Conservation (phyloP, 108 stramenopile genomes). For the Cyclotella choctawhatcheeana region DNA sequence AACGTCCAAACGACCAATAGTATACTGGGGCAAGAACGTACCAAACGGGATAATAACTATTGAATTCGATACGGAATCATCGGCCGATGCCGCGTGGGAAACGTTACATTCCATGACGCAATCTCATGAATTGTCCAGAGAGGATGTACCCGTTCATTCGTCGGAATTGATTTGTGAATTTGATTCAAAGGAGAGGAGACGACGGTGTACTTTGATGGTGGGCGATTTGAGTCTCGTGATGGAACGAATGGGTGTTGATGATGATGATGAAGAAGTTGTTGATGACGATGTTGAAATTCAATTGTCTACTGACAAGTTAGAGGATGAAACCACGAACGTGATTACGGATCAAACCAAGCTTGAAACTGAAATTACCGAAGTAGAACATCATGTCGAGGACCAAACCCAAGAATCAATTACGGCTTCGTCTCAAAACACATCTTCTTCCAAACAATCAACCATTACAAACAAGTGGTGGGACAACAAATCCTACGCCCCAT, state of each 20-base stretch:
- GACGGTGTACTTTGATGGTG: neutral
- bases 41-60: slow-evolving; percentile 21
- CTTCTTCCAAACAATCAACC: neutral
- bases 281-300: too few species aligned
- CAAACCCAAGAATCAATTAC: neutral
- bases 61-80: slow-evolving; percentile 33
- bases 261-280: too few species aligned
- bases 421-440: neutral
- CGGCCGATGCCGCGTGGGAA: slow-evolving; percentile 21
- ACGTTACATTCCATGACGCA: slow-evolving; percentile 17
- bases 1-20: neutral
- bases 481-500: slow-evolving; percentile 4
- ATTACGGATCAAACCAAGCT: too few species aligned
- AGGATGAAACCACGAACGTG: too few species aligned
- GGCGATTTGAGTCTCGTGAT: neutral
- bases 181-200: neutral
- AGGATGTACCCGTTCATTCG: neutral
- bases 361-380: too few species aligned
- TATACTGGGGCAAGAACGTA: slow-evolving; percentile 27
- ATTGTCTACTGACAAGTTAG: too few species aligned
- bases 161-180: neutral
- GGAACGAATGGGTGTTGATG: neutral
- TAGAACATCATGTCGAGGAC: too few species aligned
- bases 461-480: slow-evolving; percentile 24
- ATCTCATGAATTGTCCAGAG: neutral